A percentile compares a stretch with the other conserved stretches of the same genome.
phyloP scores from a whole-genome alignment of 305 asterid species.

The Fraxinus platypoda region DNA sequence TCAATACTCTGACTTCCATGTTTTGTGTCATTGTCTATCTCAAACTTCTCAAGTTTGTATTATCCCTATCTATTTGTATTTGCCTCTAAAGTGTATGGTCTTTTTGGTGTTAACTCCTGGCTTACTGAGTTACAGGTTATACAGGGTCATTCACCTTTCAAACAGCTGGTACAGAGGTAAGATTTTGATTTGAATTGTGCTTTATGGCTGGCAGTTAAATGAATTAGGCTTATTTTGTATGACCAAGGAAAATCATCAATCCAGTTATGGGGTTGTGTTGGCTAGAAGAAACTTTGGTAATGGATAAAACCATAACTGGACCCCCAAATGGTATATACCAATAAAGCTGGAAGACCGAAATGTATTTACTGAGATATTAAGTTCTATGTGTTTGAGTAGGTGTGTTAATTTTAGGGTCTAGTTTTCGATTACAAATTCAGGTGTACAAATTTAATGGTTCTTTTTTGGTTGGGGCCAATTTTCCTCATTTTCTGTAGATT shows the following conservation, averaged over 20 bases:
- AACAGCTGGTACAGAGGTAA: conserved; percentile 61
- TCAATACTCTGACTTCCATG: not conserved
- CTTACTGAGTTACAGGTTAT: conserved; percentile 61
- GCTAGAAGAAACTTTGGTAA: not conserved
- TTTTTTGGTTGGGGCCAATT: not conserved
- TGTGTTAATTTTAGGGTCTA: not conserved
- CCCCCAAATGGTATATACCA: not conserved
- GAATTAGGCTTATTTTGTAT: not conserved
- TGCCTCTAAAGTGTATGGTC: not conserved
- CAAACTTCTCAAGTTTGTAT: conserved; percentile 7
- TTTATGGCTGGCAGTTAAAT: not conserved
- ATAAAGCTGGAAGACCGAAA: not conserved
- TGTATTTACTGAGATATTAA: not conserved
- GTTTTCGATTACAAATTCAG: not conserved
- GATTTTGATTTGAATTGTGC: conserved; percentile 5
- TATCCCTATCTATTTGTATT: not conserved
- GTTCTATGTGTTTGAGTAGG: not conserved
- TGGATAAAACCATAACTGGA: not conserved
- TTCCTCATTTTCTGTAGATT: not conserved
- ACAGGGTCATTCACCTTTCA: conserved; percentile 91
- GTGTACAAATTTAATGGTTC: not conserved
- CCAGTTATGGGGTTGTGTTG: not conserved
- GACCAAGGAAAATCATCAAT: not conserved
- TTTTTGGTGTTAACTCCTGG: conserved; percentile 19
- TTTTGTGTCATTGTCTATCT: not conserved